Base-by-base conservation (phyloP, 768 basidiomycete genomes). In the Suillus clintonianus region DNA sequence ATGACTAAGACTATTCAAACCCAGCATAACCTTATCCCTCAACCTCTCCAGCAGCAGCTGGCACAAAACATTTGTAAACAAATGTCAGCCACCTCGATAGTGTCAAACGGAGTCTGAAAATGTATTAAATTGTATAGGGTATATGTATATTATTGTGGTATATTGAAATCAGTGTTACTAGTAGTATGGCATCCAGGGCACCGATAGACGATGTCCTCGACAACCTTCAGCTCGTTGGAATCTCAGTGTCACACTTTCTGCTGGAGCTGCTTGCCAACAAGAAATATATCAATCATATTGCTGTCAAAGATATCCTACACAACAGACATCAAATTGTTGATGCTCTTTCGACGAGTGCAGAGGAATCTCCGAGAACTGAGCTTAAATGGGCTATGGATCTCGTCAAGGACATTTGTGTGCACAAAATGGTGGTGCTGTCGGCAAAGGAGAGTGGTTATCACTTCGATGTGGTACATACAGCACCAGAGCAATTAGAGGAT, bases 11-110 rank as follows among this genome's bases (percentile, higher is more conserved):
- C 32, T 32, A 32, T 32, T 32, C 32, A 41, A 41, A 41, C n/a
- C n/a, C n/a, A n/a, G n/a, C n/a, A n/a, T n/a, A n/a, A n/a, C n/a
- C n/a, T n/a, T n/a, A n/a, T n/a, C 36, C 32, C 43, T 47, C 43
- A 43, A 43, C 43, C 45, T 43, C 41, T n/a, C n/a, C n/a, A 42
- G 45, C 59, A 60, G 59, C 27, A 10, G 59, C 59, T 60, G 39
- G 59, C 36, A 60, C 43, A 42, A 42, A 60, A 60, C 43, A 32
- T 60, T 60, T 42, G 59, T 60, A 60, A 60, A 60, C 59, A 60
- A 42, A 27, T 0, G 24, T 43, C 59, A 42, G 59, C 59, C 59
- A 60, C 59, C 24, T 41, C 14, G 14, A 41, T 24, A 37, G 10
- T 48, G 14, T 48, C 24, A 48, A 27, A 27, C 13, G 2, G 47